A percentile compares a stretch with the other conserved stretches of the same genome.
phyloP scores from a whole-genome alignment of 352 stramenopile species.

The Phytophthora aleatoria region DNA sequence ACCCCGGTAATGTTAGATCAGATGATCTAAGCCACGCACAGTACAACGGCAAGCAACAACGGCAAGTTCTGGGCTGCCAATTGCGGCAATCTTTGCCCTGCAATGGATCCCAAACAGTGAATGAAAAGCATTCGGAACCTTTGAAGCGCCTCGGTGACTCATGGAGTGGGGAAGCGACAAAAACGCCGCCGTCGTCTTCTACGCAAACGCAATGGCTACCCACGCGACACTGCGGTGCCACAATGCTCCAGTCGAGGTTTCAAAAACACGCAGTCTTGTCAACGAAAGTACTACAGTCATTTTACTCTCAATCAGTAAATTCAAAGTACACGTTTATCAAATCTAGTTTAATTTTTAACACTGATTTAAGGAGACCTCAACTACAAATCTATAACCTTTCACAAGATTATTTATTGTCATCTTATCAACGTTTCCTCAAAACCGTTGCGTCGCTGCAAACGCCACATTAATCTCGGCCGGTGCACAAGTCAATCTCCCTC shows the following conservation, averaged over 20 bases:
- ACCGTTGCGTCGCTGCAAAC: not conserved
- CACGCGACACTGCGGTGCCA: not conserved
- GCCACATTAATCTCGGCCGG: not conserved
- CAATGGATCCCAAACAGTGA: too few relatives aligned
- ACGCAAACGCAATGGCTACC: slow-evolving; percentile 4
- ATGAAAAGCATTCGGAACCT: too few relatives aligned
- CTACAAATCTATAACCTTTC: slow-evolving; percentile 2
- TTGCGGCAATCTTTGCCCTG: too few relatives aligned
- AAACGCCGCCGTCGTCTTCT: not conserved
- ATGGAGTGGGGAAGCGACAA: not conserved
- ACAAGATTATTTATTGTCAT: not conserved
- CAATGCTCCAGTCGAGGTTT: slow-evolving; percentile 5
- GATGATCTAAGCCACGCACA: not conserved
- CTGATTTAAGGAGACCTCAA: too few relatives aligned
- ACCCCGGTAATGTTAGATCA: not conserved
- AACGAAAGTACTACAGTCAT: slow-evolving; percentile 8
- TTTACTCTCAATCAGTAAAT: not conserved
- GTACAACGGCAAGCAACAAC: not conserved
- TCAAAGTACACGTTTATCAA: not conserved
- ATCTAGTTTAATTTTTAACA: not conserved
- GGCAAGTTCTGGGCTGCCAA: not conserved
- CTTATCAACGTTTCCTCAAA: not conserved
- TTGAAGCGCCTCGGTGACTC: not conserved
- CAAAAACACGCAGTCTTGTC: slow-evolving; percentile 16
- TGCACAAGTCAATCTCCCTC: slow-evolving; percentile 18